phyloP scores from a whole-genome alignment of 2,329 filamentous ascomycete genomes.

The Venturia carpophila region DNA sequence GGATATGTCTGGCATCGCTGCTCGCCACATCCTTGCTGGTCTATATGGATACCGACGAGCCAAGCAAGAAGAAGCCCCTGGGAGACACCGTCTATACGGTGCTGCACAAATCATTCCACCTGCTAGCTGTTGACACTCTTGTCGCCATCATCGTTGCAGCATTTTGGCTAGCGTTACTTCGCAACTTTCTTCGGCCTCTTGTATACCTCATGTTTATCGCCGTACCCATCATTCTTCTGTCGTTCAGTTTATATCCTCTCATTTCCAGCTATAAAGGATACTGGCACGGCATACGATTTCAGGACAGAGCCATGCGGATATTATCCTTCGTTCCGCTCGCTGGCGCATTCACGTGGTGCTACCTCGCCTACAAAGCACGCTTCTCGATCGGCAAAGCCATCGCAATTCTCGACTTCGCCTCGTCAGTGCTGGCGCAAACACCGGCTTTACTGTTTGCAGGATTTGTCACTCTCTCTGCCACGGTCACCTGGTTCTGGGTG shows the following conservation, averaged over 20 bases:
- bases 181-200: conserved; percentile 79
- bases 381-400: conserved; percentile 75
- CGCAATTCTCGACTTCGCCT: conserved; percentile 85
- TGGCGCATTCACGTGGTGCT: conserved; percentile 71
- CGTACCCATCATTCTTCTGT: conserved; percentile 77
- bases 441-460: conserved; percentile 78
- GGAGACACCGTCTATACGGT: conserved; percentile 94
- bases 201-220: conserved; percentile 74
- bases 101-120: conserved; percentile 75
- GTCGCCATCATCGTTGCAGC: conserved; percentile 83
- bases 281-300: conserved; percentile 61
- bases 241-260: conserved; percentile 86
- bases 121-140: conserved; percentile 83
- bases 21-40: conserved; percentile 84
- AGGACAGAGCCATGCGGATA: conserved; percentile 86
- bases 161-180: conserved; percentile 79
- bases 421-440: conserved; percentile 77
- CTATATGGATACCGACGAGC: conserved; percentile 70
- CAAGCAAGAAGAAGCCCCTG: conserved; percentile 58
- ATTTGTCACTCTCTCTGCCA: conserved; percentile 62
- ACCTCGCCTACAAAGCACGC: conserved; percentile 72
- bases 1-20: conserved; percentile 75
- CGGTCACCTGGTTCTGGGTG: conserved; percentile 86
- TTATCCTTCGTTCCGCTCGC: conserved; percentile 68
- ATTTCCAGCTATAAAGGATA: conserved; percentile 78